Evolutionary conservation across 1,284 basidiomycete genomes (phyloP).

Genomic region (Cutaneotrichosporon sp.): DNA sequence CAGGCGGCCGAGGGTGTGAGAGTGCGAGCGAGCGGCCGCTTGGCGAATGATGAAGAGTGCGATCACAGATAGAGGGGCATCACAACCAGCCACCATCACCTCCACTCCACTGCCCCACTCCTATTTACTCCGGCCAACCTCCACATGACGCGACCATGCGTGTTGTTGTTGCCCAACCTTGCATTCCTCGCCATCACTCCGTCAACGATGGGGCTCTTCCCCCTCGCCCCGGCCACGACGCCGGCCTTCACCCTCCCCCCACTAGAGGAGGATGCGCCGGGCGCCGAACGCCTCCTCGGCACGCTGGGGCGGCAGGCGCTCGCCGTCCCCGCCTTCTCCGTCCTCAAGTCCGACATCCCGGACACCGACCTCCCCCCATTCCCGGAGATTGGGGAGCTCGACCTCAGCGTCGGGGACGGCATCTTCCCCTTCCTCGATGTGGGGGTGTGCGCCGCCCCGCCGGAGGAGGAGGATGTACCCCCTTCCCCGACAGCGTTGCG

Average conservation of each 20-base stretch:
- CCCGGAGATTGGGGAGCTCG: background rate
- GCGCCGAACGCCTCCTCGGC: constrained; percentile 30
- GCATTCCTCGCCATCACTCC: background rate
- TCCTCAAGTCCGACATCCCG: constrained; percentile 10
- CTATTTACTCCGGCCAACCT: background rate
- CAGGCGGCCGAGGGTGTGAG: too few relatives aligned
- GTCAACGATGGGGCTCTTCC: constrained; percentile 8
- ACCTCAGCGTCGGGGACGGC: background rate
- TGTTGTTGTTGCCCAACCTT: background rate
- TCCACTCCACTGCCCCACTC: background rate
- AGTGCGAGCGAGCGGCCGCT: too few relatives aligned
- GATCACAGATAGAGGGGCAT: too few relatives aligned
- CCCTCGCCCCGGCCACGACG: constrained; percentile 1
- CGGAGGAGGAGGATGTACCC: background rate
- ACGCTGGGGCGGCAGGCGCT: background rate
- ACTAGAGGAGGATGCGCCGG: constrained; percentile 35
- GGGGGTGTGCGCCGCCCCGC: background rate
- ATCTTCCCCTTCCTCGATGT: background rate
- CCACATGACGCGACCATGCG: background rate
- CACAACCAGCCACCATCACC: too few relatives aligned
- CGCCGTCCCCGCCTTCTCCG: background rate
- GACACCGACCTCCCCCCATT: background rate
- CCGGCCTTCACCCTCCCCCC: constrained; percentile 29
- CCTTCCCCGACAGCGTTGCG: background rate
- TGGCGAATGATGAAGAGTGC: background rate